A percentile compares a stretch with the other conserved stretches of the same genome.
phyloP scores from a whole-genome alignment of 2,329 filamentous ascomycete genomes.

The Aureobasidium sp. region DNA sequence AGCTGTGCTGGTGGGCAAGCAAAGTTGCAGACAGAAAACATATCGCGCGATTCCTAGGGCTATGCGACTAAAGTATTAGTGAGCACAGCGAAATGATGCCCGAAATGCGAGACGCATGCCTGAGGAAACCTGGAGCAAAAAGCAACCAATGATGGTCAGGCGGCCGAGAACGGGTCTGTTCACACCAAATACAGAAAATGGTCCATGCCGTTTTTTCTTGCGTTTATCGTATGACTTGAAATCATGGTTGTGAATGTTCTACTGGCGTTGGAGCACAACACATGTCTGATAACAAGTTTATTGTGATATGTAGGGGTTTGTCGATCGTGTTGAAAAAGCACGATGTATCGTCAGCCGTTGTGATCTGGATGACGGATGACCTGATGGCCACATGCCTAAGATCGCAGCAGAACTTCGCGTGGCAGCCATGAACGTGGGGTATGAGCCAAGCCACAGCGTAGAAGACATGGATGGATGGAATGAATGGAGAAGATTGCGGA shows the following conservation, averaged over 20 bases:
- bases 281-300: not conserved
- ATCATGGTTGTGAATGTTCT: not conserved
- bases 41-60: no score
- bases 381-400: not conserved
- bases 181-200: not conserved
- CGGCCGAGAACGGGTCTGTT: not conserved
- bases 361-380: not conserved
- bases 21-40: no score
- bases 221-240: not conserved
- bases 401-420: conserved; percentile 3
- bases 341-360: not conserved
- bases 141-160: no score
- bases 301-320: no score
- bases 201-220: not conserved
- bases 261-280: not conserved
- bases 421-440: conserved; percentile 16
- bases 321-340: no score
- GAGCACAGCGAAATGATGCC: not conserved
- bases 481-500: not conserved
- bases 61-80: not conserved
- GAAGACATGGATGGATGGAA: not conserved
- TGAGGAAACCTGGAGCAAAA: no score
- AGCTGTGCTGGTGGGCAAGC: no score
- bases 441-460: not conserved
- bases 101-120: not conserved